Base-by-base conservation (phyloP, 495 filamentous ascomycete genomes). In the Podospora pseudocomata region DNA sequence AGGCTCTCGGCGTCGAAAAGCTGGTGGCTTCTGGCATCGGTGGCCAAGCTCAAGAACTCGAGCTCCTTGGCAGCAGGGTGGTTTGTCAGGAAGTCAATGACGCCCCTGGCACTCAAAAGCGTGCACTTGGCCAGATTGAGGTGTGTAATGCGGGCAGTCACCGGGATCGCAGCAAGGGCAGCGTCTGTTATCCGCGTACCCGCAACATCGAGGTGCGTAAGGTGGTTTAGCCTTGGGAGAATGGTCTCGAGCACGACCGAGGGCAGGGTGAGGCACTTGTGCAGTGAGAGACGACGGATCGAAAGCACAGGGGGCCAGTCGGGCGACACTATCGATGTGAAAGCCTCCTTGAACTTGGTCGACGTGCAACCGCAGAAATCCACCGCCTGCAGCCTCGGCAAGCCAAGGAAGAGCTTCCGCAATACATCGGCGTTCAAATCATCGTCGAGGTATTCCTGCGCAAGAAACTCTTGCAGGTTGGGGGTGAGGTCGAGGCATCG, bases 281-380 rank as follows among this genome's bases (percentile, higher is more conserved):
- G 92, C 13, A 96, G 76, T 61, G 91, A 90, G 26, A 96, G 75
- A 16, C 92, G 87, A 67, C 84, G 86, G 70, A 95, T 79, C 30
- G 87, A 83, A 68, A 93, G 75, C 66, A 77, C 72, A 30, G 73
- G 73, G 16, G 85, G 82, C 82, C 81, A 82, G 56, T 81, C 74
- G 44, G 76, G 73, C 20, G 74, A 66, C 54, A 81, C 67, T 20
- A 80, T 72, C 13, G 74, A 63, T 61, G 79, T 68, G 62, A 86
- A 83, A n/a, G 89, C 78, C 57, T 84, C 80, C 72, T 86, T 87
- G 80, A 96, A 96, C 19, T 79, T 75, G 34, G 83, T 79, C n/a
- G 89, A 90, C 19, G 90, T 90, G 75, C 90, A 90, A 65, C 89
- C 92, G 74, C 90, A 93, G 69, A 95, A 90, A 75, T 96, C 92